Percentiles rank a stretch among this genome's conserved stretches.
Conservation (phyloP, 768 basidiomycete genomes). For the Paxillus rubicundulus region DNA sequence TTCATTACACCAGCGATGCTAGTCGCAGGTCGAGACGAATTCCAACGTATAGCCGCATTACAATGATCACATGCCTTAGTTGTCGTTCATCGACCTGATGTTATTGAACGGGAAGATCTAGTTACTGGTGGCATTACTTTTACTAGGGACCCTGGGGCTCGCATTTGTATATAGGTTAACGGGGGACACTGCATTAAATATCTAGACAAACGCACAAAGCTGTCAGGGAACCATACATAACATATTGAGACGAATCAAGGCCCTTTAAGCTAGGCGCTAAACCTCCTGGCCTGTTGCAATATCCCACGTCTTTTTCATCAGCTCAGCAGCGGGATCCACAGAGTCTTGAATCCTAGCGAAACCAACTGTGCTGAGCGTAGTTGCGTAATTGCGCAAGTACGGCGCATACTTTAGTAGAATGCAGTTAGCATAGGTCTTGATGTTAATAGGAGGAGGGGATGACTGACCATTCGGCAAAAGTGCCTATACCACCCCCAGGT, state of each 20-base stretch:
- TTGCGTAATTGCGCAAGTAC: conserved; percentile 71
- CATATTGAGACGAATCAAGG: not conserved
- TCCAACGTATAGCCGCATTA: no score
- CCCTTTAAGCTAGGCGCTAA: conserved; percentile 8
- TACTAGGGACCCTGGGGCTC: no score
- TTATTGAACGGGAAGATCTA: no score
- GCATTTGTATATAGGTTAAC: no score
- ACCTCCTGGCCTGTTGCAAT: conserved; percentile 61
- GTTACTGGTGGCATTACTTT: no score
- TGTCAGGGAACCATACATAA: not conserved
- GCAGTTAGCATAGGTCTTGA: not conserved
- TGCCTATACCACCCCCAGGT: conserved; percentile 92
- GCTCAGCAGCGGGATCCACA: conserved; percentile 51
- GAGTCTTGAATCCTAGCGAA: conserved; percentile 61
- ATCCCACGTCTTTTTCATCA: conserved; percentile 70
- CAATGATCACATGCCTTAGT: no score
- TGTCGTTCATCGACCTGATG: no score
- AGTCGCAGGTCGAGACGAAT: no score
- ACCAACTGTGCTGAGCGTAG: conserved; percentile 67
- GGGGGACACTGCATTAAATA: no score
- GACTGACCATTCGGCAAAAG: conserved; percentile 74
- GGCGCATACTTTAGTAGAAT: conserved; percentile 61
- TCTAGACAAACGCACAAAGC: not conserved
- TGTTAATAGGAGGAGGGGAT: conserved; percentile 5
- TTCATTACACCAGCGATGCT: no score